A percentile compares a stretch with the other conserved stretches of the same genome.
Conservation (phyloP, 1,139 yeast genomes). For the Spencermartinsiella ligniputridi region DNA sequence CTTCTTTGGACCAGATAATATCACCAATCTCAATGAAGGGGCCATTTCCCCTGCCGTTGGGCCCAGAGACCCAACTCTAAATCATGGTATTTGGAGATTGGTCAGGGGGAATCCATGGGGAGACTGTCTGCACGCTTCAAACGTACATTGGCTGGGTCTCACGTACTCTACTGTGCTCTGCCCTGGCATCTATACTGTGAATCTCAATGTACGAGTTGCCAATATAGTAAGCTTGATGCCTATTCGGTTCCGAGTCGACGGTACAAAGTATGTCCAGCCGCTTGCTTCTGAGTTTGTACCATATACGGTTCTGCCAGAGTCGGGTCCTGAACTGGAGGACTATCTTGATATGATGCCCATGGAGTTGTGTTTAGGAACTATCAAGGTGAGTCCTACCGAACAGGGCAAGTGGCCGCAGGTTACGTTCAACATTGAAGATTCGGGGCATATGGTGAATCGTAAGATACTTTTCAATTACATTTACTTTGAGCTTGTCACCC, state of each 20-base stretch:
- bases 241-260: constrained; percentile 18
- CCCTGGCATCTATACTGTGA: constrained; percentile 26
- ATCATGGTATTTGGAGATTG: constrained; percentile 10
- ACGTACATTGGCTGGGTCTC: constrained; percentile 24
- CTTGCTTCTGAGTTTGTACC: constrained; percentile 16
- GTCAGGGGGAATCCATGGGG: constrained; percentile 24
- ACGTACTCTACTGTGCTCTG: constrained; percentile 24
- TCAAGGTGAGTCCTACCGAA: constrained; percentile 29
- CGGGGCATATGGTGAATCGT: constrained; percentile 51
- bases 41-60: not conserved
- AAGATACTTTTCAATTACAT: constrained; percentile 57
- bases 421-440: constrained; percentile 54
- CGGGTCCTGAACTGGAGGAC: constrained; percentile 43
- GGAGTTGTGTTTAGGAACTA: constrained; percentile 50
- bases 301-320: constrained; percentile 36
- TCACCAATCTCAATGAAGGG: not conserved
- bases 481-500: constrained; percentile 40
- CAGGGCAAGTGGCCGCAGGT: constrained; percentile 33
- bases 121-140: constrained; percentile 24
- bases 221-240: constrained; percentile 21
- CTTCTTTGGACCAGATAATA: not conserved
- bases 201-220: constrained; percentile 21
- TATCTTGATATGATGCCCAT: constrained; percentile 52
- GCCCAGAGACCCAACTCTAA: constrained; percentile 2
- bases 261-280: constrained; percentile 10